Percentiles rank a stretch among this genome's conserved stretches.
Evolutionary conservation across 371 early-diverging fungal genomes (phyloP).

Genomic region (Mycotypha africana): DNA sequence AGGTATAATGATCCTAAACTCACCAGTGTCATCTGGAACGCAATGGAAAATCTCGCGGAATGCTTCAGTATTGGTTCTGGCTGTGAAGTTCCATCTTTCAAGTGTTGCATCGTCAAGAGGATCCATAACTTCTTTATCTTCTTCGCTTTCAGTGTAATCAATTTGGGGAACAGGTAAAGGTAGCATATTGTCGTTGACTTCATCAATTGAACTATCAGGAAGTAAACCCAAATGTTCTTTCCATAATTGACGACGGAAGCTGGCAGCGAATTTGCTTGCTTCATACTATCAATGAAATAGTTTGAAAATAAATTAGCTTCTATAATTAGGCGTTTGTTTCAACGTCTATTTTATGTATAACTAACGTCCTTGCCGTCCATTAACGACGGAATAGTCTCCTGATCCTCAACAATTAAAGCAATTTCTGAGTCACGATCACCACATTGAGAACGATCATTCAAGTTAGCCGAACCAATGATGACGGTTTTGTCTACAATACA

Average conservation of each 20-base stretch:
- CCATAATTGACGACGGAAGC: constrained; percentile 72
- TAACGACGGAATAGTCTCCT: constrained; percentile 55
- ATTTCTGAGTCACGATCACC: constrained; percentile 92
- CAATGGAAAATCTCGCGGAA: constrained; percentile 71
- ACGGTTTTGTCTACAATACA: too few species aligned
- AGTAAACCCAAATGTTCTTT: constrained; percentile 82
- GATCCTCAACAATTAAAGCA: constrained; percentile 76
- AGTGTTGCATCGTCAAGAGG: constrained; percentile 56
- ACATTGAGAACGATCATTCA: constrained; percentile 87
- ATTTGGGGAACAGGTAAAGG: constrained; percentile 40
- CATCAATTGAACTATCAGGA: constrained; percentile 38
- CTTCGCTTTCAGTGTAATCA: constrained; percentile 28
- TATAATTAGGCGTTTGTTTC: neutral
- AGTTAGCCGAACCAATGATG: constrained; percentile 88
- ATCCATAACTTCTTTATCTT: constrained; percentile 47
- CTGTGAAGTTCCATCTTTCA: constrained; percentile 48
- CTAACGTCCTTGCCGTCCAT: constrained; percentile 72
- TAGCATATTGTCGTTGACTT: constrained; percentile 44
- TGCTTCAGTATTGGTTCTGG: constrained; percentile 52
- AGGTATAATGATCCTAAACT: too few species aligned
- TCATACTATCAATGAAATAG: constrained; percentile 33
- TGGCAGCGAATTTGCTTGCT: constrained; percentile 64
- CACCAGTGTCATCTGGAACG: constrained; percentile 70
- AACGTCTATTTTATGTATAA: neutral
- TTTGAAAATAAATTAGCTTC: too few species aligned